Evolutionary conservation across 2,329 filamentous ascomycete genomes (phyloP).

Genomic region (Pyricularia sp.): DNA sequence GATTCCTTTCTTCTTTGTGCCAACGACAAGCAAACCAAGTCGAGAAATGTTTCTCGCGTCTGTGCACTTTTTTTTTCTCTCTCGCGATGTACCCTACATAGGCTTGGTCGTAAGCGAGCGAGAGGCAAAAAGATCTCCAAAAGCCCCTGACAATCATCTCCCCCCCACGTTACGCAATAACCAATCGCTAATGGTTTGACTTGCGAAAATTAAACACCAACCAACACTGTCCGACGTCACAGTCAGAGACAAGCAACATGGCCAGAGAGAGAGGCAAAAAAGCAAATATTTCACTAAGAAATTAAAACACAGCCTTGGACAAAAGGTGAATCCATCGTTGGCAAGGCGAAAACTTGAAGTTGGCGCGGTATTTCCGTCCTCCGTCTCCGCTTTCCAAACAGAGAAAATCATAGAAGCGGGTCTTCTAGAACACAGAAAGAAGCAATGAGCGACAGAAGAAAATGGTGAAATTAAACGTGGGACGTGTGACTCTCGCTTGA

Average conservation of each 20-base stretch:
- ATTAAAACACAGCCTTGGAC: neutral
- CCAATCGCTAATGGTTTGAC: neutral
- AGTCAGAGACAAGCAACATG: neutral
- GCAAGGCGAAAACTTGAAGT: neutral
- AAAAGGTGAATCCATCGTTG: neutral
- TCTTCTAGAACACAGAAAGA: neutral
- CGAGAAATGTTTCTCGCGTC: neutral
- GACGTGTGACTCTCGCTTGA: neutral
- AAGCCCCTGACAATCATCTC: neutral
- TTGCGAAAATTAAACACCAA: neutral
- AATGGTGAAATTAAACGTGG: neutral
- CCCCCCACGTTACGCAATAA: neutral
- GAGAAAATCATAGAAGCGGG: neutral
- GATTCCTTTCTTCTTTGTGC: neutral
- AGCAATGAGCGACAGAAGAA: neutral
- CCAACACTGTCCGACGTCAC: neutral
- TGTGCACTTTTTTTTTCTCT: neutral
- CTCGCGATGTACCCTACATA: neutral
- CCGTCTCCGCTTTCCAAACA: neutral
- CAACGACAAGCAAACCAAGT: neutral
- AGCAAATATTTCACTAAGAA: neutral
- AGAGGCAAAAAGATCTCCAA: neutral
- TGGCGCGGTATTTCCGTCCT: neutral
- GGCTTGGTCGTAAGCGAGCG: neutral
- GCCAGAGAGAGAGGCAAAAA: neutral